Base-by-base conservation (phyloP, 2,329 filamentous ascomycete genomes). In the Didymella keratinophila region DNA sequence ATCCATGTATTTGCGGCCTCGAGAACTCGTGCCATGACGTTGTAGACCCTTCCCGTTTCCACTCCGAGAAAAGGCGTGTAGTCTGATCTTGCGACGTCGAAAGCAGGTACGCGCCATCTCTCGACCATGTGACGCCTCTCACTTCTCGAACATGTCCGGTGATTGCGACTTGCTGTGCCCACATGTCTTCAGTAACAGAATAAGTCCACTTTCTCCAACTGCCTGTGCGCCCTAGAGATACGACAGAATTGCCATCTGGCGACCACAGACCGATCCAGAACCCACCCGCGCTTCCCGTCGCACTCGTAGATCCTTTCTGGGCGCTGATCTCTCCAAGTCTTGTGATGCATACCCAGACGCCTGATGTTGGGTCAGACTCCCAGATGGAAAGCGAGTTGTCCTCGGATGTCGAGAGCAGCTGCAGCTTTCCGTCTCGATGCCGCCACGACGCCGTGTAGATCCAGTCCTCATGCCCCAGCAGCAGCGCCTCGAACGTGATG, bases 181-280 rank as follows among this genome's bases (percentile, higher is more conserved):
- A 99, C 59, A 85, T 80, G 69, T 92, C 89, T 39, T 81, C 78
- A 0, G 78, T 77, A 2, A 74, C 66, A 42, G 89, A 82, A 71
- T 88, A 87, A 25, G 85, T 83, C 95, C 95, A 99, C 52, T 89
- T 80, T 62, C 95, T 85, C 95, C 95, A 99, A 74, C 93, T 95
- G 27, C 95, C 95, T 0, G 94, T 98, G 39, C 94, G 87, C 1
- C 94, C 92, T 18, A 99, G 84, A 60, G 92, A 93, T 4, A 90
- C 89, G 14, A 97, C 89, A 1, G 87, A 87, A 16, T 82, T 80
- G 9, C 91, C 92, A 63, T 89, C 83, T 3, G 92, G 91, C 6
- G 91, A 90, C 95, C 95, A 99, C 0, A 98, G 83, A 0, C 93
- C 94, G 12, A 91, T 93, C 94, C 95, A 99, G 76, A 98, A 97